Percentiles rank a stretch among this genome's conserved stretches.
These are phyloP conservation scores for Sodiomyces alkalinus DNA, from an alignment of 2,329 filamentous ascomycete species.

Conservation along the genomic window DNA sequence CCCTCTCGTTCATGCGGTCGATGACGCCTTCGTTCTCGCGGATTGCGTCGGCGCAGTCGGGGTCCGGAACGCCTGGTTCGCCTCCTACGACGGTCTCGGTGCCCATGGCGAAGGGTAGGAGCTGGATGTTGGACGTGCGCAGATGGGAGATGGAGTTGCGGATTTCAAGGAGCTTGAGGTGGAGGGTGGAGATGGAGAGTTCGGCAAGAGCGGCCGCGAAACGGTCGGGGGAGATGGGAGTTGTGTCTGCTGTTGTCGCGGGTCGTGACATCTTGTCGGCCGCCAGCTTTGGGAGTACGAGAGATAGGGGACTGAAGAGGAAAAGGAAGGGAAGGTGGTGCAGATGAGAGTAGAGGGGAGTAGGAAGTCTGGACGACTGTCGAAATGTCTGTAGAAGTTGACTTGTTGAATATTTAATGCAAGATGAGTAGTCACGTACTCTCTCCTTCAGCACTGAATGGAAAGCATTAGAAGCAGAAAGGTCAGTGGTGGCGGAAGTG, in stretches of 20 bases:
- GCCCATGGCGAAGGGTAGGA: conserved; percentile 50
- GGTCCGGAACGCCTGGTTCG: conserved; percentile 30
- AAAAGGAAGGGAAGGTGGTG: not conserved
- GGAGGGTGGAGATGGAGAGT: conserved; percentile 50
- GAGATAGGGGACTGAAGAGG: too few species aligned
- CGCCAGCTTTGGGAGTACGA: not conserved
- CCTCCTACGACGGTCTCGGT: conserved; percentile 16
- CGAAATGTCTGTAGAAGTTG: too few species aligned
- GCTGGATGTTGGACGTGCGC: conserved; percentile 57
- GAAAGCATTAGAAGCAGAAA: too few species aligned
- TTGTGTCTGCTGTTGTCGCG: conserved; percentile 30
- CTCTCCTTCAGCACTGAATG: too few species aligned
- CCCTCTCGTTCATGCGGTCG: conserved; percentile 48
- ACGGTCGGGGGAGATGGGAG: conserved; percentile 43
- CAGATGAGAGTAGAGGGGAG: not conserved
- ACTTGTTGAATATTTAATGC: too few species aligned
- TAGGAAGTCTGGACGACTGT: too few species aligned
- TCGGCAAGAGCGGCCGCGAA: conserved; percentile 54
- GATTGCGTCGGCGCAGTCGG: conserved; percentile 61
- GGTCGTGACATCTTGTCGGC: not conserved
- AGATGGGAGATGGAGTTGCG: conserved; percentile 62
- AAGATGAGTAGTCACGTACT: too few species aligned
- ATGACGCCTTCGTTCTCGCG: conserved; percentile 57
- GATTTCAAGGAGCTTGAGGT: conserved; percentile 62
- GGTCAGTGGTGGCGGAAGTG: too few species aligned